Evolutionary conservation across 768 basidiomycete species (phyloP).

Genomic region (Boletus speciosus): DNA sequence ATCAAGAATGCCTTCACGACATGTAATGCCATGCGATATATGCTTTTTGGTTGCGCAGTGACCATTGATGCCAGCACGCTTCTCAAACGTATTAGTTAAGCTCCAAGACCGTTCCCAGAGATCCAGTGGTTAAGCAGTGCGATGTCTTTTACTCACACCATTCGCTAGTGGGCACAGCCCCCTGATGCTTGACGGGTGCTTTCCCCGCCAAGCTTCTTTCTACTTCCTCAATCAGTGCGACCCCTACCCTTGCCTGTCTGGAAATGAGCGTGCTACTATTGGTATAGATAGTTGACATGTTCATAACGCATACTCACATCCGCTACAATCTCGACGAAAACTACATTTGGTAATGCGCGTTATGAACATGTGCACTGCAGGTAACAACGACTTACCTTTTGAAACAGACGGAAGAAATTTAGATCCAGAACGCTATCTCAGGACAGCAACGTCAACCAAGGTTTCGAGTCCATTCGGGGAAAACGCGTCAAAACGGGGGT

Average conservation of each 20-base stretch:
- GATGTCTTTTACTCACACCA: not conserved
- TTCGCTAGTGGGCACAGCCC: conserved; percentile 10
- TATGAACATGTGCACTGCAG: not conserved
- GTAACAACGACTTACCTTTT: not conserved
- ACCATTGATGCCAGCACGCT: conserved; percentile 10
- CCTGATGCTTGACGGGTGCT: conserved; percentile 11
- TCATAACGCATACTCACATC: not conserved
- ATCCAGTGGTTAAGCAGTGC: not conserved
- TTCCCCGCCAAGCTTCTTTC: conserved; percentile 14
- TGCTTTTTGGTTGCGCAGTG: not conserved
- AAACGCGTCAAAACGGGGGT: conserved; percentile 14
- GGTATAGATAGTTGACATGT: not conserved
- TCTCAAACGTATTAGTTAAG: conserved; percentile 4
- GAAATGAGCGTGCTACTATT: not conserved
- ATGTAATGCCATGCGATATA: conserved; percentile 7
- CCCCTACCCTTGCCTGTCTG: conserved; percentile 8
- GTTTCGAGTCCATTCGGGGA: conserved; percentile 11
- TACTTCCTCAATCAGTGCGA: conserved; percentile 22
- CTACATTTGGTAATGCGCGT: not conserved
- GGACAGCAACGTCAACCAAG: conserved; percentile 25
- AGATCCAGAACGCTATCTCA: not conserved
- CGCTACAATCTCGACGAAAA: not conserved
- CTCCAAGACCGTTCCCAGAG: conserved; percentile 5
- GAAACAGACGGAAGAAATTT: not conserved
- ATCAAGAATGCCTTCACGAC: conserved; percentile 14